A percentile compares a stretch with the other conserved stretches of the same genome.
These are phyloP conservation scores for Pulveroboletus frians DNA, from an alignment of 768 basidiomycete species.

Conservation along the genomic window DNA sequence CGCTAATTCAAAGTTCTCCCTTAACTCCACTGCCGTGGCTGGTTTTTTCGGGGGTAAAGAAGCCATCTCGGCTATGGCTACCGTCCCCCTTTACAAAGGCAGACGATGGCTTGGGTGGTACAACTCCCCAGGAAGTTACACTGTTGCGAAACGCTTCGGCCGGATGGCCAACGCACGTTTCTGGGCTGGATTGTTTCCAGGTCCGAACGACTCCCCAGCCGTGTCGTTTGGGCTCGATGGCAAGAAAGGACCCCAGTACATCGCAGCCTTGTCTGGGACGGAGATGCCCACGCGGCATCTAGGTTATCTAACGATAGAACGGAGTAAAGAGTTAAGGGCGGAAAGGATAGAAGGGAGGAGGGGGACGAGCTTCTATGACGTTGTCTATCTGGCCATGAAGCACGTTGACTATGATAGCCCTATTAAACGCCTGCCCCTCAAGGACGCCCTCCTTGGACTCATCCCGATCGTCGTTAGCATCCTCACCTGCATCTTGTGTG, in stretches of 20 bases:
- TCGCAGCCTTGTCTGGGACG: constrained; percentile 29
- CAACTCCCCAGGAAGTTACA: constrained; percentile 33
- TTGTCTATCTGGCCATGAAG: constrained; percentile 22
- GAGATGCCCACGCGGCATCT: constrained; percentile 26
- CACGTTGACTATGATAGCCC: background rate
- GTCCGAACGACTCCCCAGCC: constrained; percentile 21
- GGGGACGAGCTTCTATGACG: constrained; percentile 3
- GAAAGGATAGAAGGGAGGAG: background rate
- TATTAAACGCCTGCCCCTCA: background rate
- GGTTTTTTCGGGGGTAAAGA: constrained; percentile 36
- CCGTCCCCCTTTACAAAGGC: constrained; percentile 28
- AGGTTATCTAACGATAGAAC: constrained; percentile 22
- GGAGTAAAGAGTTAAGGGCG: background rate
- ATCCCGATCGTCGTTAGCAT: constrained; percentile 25
- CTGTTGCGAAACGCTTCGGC: constrained; percentile 30
- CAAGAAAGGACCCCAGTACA: constrained; percentile 26
- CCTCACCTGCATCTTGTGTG: constrained; percentile 23
- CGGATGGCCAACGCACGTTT: constrained; percentile 27
- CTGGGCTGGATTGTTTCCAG: constrained; percentile 33
- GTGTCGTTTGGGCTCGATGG: constrained; percentile 29
- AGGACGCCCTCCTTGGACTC: constrained; percentile 9
- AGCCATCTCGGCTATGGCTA: constrained; percentile 33
- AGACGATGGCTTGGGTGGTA: constrained; percentile 34
- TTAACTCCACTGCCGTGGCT: constrained; percentile 30
- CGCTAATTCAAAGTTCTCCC: constrained; percentile 6